Conservation (phyloP, 2,329 filamentous ascomycete species). For the Microdochium paspali region DNA sequence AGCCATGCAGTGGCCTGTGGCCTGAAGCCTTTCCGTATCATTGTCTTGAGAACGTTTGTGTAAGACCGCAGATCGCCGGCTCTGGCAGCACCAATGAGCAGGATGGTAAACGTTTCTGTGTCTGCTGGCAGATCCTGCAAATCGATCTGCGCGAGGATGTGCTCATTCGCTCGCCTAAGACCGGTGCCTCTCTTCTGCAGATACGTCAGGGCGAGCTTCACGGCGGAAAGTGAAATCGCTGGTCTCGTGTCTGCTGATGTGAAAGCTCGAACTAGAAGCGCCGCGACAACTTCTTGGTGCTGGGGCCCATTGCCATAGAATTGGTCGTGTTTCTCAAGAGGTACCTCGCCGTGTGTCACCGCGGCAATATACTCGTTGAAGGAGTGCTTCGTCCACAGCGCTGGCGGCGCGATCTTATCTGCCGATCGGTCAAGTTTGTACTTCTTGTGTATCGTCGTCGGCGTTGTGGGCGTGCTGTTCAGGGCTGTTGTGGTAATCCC, state of each 20-base stretch:
- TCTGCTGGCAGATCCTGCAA: slow-evolving; percentile 12
- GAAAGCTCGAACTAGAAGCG: slow-evolving; percentile 14
- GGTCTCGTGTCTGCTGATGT: slow-evolving; percentile 10
- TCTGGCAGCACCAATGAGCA: slow-evolving; percentile 13
- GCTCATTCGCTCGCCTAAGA: slow-evolving; percentile 12
- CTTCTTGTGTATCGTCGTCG: background rate
- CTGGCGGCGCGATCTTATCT: slow-evolving; percentile 13
- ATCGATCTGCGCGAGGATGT: slow-evolving; percentile 12
- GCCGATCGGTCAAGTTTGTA: slow-evolving; percentile 12
- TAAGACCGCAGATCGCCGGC: slow-evolving; percentile 15
- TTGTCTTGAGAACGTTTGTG: slow-evolving; percentile 13
- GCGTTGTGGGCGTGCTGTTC: background rate
- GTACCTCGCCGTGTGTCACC: slow-evolving; percentile 14
- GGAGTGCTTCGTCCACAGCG: slow-evolving; percentile 14
- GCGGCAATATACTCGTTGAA: slow-evolving; percentile 17
- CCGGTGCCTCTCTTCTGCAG: slow-evolving; percentile 9
- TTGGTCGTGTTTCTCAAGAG: slow-evolving; percentile 8
- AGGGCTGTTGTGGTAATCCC: background rate
- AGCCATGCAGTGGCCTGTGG: slow-evolving; percentile 14
- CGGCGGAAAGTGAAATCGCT: slow-evolving; percentile 12
- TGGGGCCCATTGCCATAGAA: slow-evolving; percentile 12
- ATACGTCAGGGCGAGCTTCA: slow-evolving; percentile 17
- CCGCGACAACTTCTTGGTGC: slow-evolving; percentile 16
- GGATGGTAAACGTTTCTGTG: slow-evolving; percentile 12
- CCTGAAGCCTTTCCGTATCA: slow-evolving; percentile 13